Evolutionary conservation across 306 rosid species (phyloP).

Genomic region (Myrica gale): DNA sequence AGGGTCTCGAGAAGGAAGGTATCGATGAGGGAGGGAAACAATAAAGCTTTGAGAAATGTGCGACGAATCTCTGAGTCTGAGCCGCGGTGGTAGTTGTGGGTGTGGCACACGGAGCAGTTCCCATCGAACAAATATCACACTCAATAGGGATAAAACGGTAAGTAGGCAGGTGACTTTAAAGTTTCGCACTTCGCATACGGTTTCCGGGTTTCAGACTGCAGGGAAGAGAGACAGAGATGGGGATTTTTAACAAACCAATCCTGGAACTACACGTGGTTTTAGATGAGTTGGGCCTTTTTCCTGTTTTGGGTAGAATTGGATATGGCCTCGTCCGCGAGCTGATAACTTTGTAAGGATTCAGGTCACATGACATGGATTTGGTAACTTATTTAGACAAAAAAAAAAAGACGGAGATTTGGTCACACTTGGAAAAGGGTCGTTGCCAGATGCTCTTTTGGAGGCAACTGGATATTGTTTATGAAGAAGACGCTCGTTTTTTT

Average conservation of each 20-base stretch:
- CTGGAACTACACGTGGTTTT: conserved; percentile 2
- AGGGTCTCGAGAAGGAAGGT: conserved; percentile 11
- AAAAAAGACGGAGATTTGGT: too few relatives aligned
- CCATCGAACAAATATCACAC: conserved; percentile 30
- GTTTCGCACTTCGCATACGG: too few relatives aligned
- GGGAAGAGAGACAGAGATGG: not conserved
- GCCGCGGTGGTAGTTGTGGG: conserved; percentile 20
- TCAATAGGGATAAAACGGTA: not conserved
- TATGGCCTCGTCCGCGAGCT: too few relatives aligned
- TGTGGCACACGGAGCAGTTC: conserved; percentile 37
- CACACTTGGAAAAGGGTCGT: too few relatives aligned
- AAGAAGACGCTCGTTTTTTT: too few relatives aligned
- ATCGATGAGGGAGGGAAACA: not conserved
- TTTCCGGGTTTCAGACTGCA: too few relatives aligned
- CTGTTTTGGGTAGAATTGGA: not conserved
- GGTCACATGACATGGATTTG: too few relatives aligned
- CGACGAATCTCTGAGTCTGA: conserved; percentile 16
- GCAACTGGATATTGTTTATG: too few relatives aligned
- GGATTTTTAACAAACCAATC: conserved; percentile 12
- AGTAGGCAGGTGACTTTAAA: not conserved
- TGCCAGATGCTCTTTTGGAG: too few relatives aligned
- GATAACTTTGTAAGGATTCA: too few relatives aligned
- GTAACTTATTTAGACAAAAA: too few relatives aligned
- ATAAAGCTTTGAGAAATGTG: conserved; percentile 20
- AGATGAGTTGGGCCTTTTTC: too few relatives aligned